Evolutionary conservation across 192 early-diverging fungal species (phyloP).

Genomic region (Coemansia sp.): DNA sequence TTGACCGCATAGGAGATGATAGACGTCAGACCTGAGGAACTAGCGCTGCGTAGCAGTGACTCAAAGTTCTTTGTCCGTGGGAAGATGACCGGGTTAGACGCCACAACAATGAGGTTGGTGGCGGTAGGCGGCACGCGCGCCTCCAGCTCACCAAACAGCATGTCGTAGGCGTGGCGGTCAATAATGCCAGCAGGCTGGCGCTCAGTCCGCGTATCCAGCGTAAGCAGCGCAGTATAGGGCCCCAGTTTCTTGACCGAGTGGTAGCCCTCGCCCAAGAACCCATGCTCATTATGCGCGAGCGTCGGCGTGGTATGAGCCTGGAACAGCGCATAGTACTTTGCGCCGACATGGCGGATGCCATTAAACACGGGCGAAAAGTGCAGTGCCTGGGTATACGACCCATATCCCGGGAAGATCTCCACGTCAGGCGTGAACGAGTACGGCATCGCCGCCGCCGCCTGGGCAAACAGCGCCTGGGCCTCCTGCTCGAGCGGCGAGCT

Average conservation of each 20-base stretch:
- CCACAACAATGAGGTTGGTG: constrained; percentile 70
- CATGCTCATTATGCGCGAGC: constrained; percentile 61
- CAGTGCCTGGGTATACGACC: constrained; percentile 69
- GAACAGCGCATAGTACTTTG: constrained; percentile 79
- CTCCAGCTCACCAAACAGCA: constrained; percentile 60
- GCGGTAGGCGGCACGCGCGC: constrained; percentile 57
- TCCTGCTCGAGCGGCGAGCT: constrained; percentile 24
- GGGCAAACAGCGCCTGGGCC: constrained; percentile 57
- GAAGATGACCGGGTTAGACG: constrained; percentile 73
- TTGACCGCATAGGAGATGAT: constrained; percentile 48
- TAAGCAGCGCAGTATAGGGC: constrained; percentile 65
- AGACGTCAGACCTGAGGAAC: constrained; percentile 47
- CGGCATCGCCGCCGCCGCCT: constrained; percentile 71
- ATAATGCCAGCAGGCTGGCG: constrained; percentile 67
- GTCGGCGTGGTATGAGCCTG: constrained; percentile 75
- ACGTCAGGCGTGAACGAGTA: constrained; percentile 80
- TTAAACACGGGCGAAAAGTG: constrained; percentile 66
- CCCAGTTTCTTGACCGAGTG: constrained; percentile 69
- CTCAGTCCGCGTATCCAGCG: constrained; percentile 74
- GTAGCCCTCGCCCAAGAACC: constrained; percentile 58
- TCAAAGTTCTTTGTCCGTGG: constrained; percentile 73
- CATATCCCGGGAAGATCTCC: constrained; percentile 77
- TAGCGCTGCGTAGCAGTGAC: constrained; percentile 62
- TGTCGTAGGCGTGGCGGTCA: constrained; percentile 63
- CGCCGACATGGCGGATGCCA: constrained; percentile 68